phyloP scores from a whole-genome alignment of 768 basidiomycete species.

The Tulasnella sp. region DNA sequence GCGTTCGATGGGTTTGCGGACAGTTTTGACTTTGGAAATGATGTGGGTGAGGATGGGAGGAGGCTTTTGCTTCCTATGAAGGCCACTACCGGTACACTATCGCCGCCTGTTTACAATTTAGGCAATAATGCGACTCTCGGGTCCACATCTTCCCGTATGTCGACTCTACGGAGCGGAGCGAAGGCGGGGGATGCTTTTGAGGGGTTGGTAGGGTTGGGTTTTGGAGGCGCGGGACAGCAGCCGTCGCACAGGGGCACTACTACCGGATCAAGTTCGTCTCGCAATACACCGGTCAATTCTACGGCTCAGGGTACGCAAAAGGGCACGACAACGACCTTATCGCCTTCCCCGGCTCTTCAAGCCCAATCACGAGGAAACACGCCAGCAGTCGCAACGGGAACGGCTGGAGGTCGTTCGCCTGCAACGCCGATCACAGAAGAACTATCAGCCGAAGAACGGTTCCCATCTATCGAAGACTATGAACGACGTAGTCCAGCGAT shows the following conservation, averaged over 20 bases:
- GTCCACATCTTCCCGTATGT: background rate
- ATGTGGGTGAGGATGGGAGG: background rate
- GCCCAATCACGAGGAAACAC: constrained; percentile 24
- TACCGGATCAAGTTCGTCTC: background rate
- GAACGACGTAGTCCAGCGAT: constrained; percentile 28
- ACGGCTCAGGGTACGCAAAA: background rate
- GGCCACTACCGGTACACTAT: background rate
- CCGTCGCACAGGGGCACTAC: background rate
- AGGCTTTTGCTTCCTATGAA: background rate
- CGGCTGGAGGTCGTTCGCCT: constrained; percentile 2
- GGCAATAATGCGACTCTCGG: background rate
- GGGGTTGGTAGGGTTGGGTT: constrained; percentile 32
- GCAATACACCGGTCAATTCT: background rate
- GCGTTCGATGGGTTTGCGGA: constrained; percentile 45
- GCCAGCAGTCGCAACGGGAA: too few relatives aligned
- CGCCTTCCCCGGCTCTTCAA: constrained; percentile 9
- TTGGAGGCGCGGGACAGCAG: background rate
- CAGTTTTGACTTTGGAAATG: constrained; percentile 31
- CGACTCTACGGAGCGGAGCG: too few relatives aligned
- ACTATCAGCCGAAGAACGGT: constrained; percentile 53
- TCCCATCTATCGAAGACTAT: constrained; percentile 78
- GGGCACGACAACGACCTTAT: background rate
- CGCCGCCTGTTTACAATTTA: background rate
- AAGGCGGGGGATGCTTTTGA: constrained; percentile 72
- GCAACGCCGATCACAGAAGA: background rate